Conservation (phyloP, 73 alveolate genomes). For the Symbiodinium natans region DNA sequence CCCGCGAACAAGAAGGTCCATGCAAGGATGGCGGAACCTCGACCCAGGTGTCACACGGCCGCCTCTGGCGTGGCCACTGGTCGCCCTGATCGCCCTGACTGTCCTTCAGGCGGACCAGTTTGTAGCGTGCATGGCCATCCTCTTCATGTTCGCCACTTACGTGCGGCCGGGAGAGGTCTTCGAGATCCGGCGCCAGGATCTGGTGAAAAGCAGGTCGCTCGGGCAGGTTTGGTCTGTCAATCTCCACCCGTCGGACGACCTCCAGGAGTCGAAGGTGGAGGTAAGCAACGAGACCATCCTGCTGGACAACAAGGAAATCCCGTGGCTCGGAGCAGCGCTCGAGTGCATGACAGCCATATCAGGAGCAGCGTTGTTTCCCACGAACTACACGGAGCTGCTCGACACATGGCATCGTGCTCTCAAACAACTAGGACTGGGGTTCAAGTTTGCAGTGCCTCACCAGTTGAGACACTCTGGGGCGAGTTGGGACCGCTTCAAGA, state of each 20-base stretch:
- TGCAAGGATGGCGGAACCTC: constrained; percentile 50
- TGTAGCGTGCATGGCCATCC: background rate
- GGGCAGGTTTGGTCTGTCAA: background rate
- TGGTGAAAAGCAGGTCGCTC: background rate
- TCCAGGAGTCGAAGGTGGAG: background rate
- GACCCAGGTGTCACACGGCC: constrained; percentile 59
- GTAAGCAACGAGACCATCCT: constrained; percentile 12
- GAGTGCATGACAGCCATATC: background rate
- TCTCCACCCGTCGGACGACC: background rate
- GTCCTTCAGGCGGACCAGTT: background rate
- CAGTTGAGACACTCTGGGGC: constrained; percentile 69
- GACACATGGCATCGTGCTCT: background rate
- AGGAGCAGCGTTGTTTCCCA: background rate
- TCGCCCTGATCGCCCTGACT: background rate
- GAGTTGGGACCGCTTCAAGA: background rate
- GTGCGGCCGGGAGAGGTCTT: constrained; percentile 14
- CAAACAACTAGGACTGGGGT: background rate
- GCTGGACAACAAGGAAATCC: constrained; percentile 2
- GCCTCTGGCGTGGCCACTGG: constrained; percentile 24
- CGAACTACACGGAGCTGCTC: background rate
- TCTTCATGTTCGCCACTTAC: constrained; percentile 58
- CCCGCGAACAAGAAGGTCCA: background rate
- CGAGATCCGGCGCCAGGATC: background rate
- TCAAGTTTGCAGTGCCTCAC: background rate
- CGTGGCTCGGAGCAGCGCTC: constrained; percentile 37